These are phyloP conservation scores for Mycena haematopus DNA, from an alignment of 768 basidiomycete genomes.

Conservation along the genomic window DNA sequence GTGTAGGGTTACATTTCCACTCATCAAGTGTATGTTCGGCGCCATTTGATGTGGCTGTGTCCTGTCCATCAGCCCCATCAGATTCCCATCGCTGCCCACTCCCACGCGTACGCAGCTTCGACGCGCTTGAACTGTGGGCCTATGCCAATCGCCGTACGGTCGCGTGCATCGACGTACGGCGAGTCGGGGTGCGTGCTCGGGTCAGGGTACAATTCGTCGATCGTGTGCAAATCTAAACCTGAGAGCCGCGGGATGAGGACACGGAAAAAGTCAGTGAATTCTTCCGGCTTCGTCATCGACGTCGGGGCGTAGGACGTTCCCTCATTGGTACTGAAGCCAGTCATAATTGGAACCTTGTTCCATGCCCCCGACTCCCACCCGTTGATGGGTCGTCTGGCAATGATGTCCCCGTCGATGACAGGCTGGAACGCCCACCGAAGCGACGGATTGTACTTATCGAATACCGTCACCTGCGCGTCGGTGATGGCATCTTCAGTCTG, in stretches of 20 bases:
- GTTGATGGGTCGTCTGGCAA: conserved; percentile 1
- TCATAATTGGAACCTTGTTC: conserved; percentile 13
- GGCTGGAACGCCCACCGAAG: conserved; percentile 13
- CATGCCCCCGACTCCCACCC: background rate
- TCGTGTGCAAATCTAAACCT: background rate
- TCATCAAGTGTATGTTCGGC: too few relatives aligned
- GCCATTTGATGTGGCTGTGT: too few relatives aligned
- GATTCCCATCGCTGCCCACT: too few relatives aligned
- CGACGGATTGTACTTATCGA: conserved; percentile 2
- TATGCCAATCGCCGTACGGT: background rate
- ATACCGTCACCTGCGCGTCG: background rate
- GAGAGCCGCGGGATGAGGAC: conserved; percentile 5
- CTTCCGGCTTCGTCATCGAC: background rate
- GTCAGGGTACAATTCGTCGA: conserved; percentile 4
- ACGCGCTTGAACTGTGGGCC: conserved; percentile 11
- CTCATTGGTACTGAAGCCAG: conserved; percentile 11
- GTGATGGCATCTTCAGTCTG: background rate
- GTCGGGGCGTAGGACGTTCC: background rate
- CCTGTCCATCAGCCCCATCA: too few relatives aligned
- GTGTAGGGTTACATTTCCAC: too few relatives aligned
- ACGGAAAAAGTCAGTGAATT: conserved; percentile 9
- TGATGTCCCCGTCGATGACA: conserved; percentile 7
- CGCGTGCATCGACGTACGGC: conserved; percentile 7
- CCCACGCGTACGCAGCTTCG: conserved; percentile 9
- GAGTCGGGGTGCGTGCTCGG: conserved; percentile 12